These are phyloP conservation scores for Phoenix roebelenii DNA, from an alignment of 176 grass and related monocot species.

Conservation along the genomic window DNA sequence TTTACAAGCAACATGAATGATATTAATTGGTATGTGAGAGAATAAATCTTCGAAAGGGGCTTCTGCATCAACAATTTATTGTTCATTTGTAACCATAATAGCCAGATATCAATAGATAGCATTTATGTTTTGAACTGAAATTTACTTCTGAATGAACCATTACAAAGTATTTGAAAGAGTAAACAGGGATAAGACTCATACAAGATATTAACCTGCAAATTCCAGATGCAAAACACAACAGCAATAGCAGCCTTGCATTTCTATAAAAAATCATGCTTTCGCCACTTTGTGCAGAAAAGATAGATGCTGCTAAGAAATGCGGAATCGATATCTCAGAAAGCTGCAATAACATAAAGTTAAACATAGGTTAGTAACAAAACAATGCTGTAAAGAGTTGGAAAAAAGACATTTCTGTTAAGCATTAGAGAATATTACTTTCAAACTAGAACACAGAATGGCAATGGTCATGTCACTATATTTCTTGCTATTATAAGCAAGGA, in stretches of 20 bases:
- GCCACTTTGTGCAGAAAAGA: slow-evolving; percentile 78
- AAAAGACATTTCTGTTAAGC: neutral
- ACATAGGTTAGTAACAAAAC: neutral
- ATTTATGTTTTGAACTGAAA: too few relatives aligned
- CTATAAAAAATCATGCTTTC: slow-evolving; percentile 57
- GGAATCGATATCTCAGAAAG: slow-evolving; percentile 87
- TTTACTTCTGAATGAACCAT: too few relatives aligned
- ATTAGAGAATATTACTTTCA: too few relatives aligned
- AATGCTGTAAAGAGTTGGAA: neutral
- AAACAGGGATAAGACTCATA: neutral
- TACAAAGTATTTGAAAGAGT: neutral
- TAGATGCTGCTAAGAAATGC: slow-evolving; percentile 83
- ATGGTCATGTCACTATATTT: too few relatives aligned
- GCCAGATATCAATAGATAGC: too few relatives aligned
- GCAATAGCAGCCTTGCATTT: slow-evolving; percentile 72
- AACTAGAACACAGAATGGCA: too few relatives aligned
- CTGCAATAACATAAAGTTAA: slow-evolving; percentile 34
- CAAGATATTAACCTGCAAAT: slow-evolving; percentile 65
- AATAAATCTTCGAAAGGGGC: too few relatives aligned
- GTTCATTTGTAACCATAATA: too few relatives aligned
- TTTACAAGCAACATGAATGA: too few relatives aligned
- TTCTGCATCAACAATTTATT: too few relatives aligned
- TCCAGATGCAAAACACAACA: slow-evolving; percentile 78
- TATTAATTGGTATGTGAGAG: too few relatives aligned
- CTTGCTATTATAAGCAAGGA: too few relatives aligned